Evolutionary conservation across 1,139 yeast genomes (phyloP), one percentile per base, ranked within the genome.

Genomic region (Spencermartinsiella ligniputridi): DNA sequence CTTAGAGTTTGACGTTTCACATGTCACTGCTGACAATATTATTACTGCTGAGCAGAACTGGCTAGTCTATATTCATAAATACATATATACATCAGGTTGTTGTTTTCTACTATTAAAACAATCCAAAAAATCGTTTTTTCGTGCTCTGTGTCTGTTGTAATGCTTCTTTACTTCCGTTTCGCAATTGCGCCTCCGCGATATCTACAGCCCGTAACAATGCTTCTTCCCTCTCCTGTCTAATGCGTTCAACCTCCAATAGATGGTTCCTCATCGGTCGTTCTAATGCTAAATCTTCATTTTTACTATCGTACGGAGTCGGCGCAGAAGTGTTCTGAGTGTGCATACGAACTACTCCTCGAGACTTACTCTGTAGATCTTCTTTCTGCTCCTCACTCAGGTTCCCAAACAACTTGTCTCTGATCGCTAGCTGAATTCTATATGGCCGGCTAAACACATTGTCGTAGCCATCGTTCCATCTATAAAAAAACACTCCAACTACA

Each of bases 381-480:
- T 70, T 70, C 55, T 86, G 90, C 50, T 73, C 74, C 19, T 75
- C 79, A 2, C 74, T 65, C 48, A 86, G 67, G 20, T 65, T 64
- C 1, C 83, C 83, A 33, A 75, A 55, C 4, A 81, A 43, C 45
- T 63, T 54, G 50, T 81, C 82, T 56, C 84, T 77, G 40, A 75
- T 45, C 33, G 73, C 64, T 41, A 86, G 71, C 51, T 87, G 79
- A 33, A 72, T 65, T 43, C 92, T 64, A 61, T 85, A 80, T 42
- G 85, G 79, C 40, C 75, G 79, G 11, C 86, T 74, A 63, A 86
- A 81, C 3, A 84, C 79, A 56, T 85, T 82, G 51, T 86, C 94
- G 54, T 78, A 76, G 6, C 90, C 90, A 47, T 86, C 94, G 59
- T 87, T 85, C 95, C 95, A 86, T 45, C 90, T 70, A 61, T 82